A percentile compares a stretch with the other conserved stretches of the same genome.
phyloP scores from a whole-genome alignment of 73 alveolate species.

The Stentor coeruleus region DNA sequence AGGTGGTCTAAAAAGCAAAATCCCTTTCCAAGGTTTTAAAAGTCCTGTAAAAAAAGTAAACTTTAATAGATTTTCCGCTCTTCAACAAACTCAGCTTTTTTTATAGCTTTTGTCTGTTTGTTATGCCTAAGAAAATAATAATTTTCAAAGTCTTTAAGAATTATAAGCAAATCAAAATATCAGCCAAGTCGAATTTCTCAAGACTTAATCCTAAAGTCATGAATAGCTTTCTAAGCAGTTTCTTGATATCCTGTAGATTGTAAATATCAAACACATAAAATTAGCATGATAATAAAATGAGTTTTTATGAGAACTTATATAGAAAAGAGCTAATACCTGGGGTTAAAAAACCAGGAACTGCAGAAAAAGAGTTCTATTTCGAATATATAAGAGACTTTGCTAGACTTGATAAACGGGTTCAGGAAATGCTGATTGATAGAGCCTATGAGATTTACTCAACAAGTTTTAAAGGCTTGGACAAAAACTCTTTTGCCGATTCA shows the following conservation, averaged over 20 bases:
- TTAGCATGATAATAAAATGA: no score
- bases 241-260: conserved; percentile 26
- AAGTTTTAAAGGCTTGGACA: no score
- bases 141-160: conserved; percentile 91
- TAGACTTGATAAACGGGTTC: no score
- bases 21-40: conserved; percentile 98
- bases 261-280: conserved; percentile 10
- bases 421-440: no score
- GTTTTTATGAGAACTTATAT: no score
- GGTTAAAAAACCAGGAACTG: no score
- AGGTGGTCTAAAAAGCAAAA: conserved; percentile 98
- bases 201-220: conserved; percentile 15
- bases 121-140: conserved; percentile 84
- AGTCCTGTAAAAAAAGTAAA: conserved; percentile 88
- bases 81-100: conserved; percentile 68
- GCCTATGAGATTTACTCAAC: no score
- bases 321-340: no score
- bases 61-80: conserved; percentile 44
- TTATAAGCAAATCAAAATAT: conserved; percentile 88
- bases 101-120: conserved; percentile 80
- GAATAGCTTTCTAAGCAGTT: background rate
- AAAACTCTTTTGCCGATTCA: no score
- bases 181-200: conserved; percentile 80
- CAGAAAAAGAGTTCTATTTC: no score
- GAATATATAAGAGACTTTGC: no score